phyloP scores from a whole-genome alignment of 2,329 filamentous ascomycete genomes.

The Aspergillus sclerotialis region DNA sequence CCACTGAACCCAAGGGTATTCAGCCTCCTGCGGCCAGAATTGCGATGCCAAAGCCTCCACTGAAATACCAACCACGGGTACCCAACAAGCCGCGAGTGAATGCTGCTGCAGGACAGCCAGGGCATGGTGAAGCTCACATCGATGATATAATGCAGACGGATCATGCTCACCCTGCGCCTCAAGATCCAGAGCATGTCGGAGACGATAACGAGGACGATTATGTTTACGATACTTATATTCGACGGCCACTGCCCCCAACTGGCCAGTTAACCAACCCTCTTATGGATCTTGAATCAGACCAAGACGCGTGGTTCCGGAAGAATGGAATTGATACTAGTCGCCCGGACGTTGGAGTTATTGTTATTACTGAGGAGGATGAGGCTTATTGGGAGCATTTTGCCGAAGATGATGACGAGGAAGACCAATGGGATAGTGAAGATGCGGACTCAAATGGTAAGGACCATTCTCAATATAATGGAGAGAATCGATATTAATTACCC shows the following conservation, averaged over 20 bases:
- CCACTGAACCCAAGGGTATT: constrained; percentile 3
- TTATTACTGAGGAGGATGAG: constrained; percentile 38
- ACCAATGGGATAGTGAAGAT: constrained; percentile 53
- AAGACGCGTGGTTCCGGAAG: constrained; percentile 18
- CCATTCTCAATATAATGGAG: not conserved
- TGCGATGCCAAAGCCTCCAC: constrained; percentile 17
- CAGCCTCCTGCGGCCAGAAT: constrained; percentile 3
- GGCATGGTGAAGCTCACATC: constrained; percentile 1
- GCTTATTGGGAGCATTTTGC: constrained; percentile 52
- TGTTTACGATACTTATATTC: constrained; percentile 57
- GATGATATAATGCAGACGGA: not conserved
- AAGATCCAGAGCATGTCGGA: constrained; percentile 6
- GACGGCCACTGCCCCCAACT: constrained; percentile 35
- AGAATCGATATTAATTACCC: not conserved
- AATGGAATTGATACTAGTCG: constrained; percentile 24
- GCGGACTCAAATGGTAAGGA: constrained; percentile 53
- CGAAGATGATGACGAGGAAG: constrained; percentile 47
- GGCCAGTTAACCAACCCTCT: constrained; percentile 29
- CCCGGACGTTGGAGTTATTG: constrained; percentile 34
- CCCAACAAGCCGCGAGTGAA: constrained; percentile 22
- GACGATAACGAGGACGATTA: constrained; percentile 44
- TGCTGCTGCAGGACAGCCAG: constrained; percentile 4
- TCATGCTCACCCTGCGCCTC: constrained; percentile 11
- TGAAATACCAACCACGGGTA: constrained; percentile 31
- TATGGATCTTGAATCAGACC: constrained; percentile 19